Percentiles rank a stretch among this genome's conserved stretches.
Evolutionary conservation across 192 early-diverging fungal genomes (phyloP).

Genomic region (Spizellomyces sp.): DNA sequence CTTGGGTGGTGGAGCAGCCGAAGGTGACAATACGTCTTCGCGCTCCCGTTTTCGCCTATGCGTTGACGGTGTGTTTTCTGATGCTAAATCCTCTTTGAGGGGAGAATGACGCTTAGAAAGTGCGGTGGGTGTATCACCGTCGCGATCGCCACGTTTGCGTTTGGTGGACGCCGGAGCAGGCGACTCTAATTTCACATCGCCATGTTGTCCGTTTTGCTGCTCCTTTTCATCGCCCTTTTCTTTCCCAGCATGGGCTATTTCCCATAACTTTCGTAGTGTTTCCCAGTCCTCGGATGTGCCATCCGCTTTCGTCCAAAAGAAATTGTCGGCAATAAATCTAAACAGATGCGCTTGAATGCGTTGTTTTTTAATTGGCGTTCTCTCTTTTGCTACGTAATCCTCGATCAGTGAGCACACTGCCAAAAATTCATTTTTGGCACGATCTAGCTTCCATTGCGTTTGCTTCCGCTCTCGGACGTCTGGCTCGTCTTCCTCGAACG

Average conservation of each 20-base stretch:
- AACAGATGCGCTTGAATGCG: constrained; percentile 19
- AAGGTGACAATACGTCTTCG: too few species aligned
- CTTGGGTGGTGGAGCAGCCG: too few species aligned
- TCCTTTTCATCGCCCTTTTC: background rate
- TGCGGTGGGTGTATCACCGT: too few species aligned
- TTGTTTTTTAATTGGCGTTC: background rate
- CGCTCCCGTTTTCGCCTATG: too few species aligned
- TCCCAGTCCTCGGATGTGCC: constrained; percentile 12
- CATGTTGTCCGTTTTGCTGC: background rate
- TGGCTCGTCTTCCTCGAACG: constrained; percentile 2
- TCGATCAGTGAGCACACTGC: constrained; percentile 1
- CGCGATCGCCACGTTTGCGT: too few species aligned
- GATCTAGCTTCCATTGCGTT: constrained; percentile 1
- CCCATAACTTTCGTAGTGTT: constrained; percentile 5
- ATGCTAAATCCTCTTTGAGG: too few species aligned
- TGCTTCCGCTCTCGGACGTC: background rate
- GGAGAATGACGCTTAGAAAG: too few species aligned
- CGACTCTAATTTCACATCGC: too few species aligned
- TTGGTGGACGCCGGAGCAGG: too few species aligned
- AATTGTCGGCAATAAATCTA: constrained; percentile 21
- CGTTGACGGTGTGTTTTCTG: too few species aligned
- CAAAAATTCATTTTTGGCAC: background rate
- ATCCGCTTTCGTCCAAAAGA: background rate
- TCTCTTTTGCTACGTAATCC: background rate
- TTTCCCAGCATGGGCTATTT: background rate